phyloP scores from a whole-genome alignment of 352 stramenopile species.

The Phytophthora nicotianae region DNA sequence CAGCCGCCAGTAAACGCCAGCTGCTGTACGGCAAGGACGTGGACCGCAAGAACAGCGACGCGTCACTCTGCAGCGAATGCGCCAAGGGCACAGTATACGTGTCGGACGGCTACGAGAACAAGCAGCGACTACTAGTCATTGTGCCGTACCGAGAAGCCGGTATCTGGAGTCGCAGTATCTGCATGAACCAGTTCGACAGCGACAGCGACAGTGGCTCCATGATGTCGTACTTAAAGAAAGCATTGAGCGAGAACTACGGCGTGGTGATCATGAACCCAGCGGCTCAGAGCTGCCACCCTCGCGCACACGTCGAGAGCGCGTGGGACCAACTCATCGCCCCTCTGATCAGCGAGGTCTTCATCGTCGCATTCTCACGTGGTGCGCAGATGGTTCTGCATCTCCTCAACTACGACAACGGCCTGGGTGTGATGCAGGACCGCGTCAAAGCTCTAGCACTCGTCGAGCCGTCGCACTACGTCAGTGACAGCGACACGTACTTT shows the following conservation, averaged over 20 bases:
- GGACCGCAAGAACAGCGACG: conserved; percentile 35
- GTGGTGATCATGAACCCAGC: conserved; percentile 85
- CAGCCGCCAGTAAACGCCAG: conserved; percentile 31
- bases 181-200: conserved; percentile 67
- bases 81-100: conserved; percentile 74
- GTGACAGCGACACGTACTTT: conserved; percentile 80
- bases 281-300: conserved; percentile 74
- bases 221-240: conserved; percentile 82
- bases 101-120: conserved; percentile 62
- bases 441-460: conserved; percentile 82
- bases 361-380: conserved; percentile 80
- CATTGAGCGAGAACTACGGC: conserved; percentile 80
- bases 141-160: conserved; percentile 84
- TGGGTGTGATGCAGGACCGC: conserved; percentile 80
- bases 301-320: conserved; percentile 72
- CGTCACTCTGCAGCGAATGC: conserved; percentile 54
- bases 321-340: conserved; percentile 83
- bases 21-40: conserved; percentile 36
- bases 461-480: conserved; percentile 83
- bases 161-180: conserved; percentile 88
- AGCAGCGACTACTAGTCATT: conserved; percentile 77
- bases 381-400: conserved; percentile 83
- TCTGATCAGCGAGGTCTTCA: conserved; percentile 68
- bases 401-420: conserved; percentile 78
- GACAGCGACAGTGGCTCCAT: conserved; percentile 75